Base-by-base conservation (phyloP, 2,329 filamentous ascomycete species). In the Verticillium klebahnii region DNA sequence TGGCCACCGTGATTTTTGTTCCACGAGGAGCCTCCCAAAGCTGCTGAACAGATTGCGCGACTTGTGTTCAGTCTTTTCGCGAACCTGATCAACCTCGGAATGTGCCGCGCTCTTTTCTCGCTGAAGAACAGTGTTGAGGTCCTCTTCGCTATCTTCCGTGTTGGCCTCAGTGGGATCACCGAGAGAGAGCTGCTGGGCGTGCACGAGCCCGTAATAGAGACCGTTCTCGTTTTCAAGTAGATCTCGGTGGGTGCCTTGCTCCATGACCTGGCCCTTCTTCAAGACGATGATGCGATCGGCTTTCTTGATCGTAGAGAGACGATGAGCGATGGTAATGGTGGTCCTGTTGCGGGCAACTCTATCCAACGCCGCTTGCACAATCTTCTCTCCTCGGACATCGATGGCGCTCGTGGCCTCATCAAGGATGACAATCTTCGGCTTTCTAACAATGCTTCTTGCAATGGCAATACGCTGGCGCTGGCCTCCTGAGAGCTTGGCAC, bases 381-480 rank as follows among this genome's bases (percentile, higher is more conserved):
- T 82, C 11, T 80, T 75, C 64, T 85, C 83, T 17, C 82, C 78
- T 3, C 81, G 77, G 3, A 82, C 80, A 55, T 84, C 82, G 58
- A 85, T 82, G 15, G 89, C 87, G 62, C 86, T 89, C 0, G 90
- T 93, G 0, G 91, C 90, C 73, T 94, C 90, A 69, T 95, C 90
- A 8, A 95, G 78, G 39, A 93, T 87, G 2, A 92, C 78, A 50
- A 92, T 90, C 15, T 82, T 82, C 0, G 91, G 90, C 63, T 88
- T 81, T 62, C 89, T 86, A 56, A 93, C 82, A 63, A 94, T 91
- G 45, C 87, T 88, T 34, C 91, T 82, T 1, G 90, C 90, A 64
- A 93, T 93, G 2, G 90, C 89, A 29, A 96, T 82, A 5, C 92
- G 85, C 72, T 96, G 92, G n/a, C 91, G 85, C 72, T 96, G 92